A percentile compares a stretch with the other conserved stretches of the same genome.
phyloP scores from a whole-genome alignment of 1,139 yeast species.

The Yamadazyma trypodendri region DNA sequence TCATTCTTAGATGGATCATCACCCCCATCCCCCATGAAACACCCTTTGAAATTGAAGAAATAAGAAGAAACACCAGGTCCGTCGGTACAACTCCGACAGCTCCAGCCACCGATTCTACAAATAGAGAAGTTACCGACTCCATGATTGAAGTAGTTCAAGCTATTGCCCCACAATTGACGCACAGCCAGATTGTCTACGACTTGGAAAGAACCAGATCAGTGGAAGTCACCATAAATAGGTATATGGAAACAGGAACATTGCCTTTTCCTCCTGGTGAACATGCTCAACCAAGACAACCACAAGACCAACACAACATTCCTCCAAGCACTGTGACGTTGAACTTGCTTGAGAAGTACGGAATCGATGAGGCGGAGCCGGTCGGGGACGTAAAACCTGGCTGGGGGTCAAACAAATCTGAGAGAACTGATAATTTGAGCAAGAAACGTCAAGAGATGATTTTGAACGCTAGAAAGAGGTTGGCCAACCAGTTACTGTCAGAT shows the following conservation, averaged over 20 bases:
- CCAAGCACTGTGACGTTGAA: conserved; percentile 21
- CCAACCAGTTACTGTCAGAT: conserved; percentile 32
- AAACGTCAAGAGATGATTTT: conserved; percentile 46
- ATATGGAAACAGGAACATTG: conserved; percentile 59
- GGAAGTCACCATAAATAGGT: conserved; percentile 73
- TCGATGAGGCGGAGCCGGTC: conserved; percentile 15
- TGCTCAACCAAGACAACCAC: conserved; percentile 7
- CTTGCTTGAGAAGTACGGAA: conserved; percentile 39
- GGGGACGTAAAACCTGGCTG: conserved; percentile 11
- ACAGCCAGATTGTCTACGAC: conserved; percentile 68
- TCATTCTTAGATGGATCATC: conserved; percentile 62
- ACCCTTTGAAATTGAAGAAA: conserved; percentile 25
- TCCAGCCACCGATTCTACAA: conserved; percentile 11
- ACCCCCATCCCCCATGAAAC: conserved; percentile 46
- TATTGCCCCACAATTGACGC: conserved; percentile 71
- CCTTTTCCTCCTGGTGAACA: conserved; percentile 61
- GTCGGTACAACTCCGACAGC: conserved; percentile 1
- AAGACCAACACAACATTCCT: conserved; percentile 9
- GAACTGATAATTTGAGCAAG: conserved; percentile 20
- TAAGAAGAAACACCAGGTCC: conserved; percentile 11
- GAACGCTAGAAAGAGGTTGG: conserved; percentile 43
- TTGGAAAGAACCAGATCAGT: conserved; percentile 73
- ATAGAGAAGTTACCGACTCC: conserved; percentile 66
- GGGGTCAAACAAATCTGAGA: conserved; percentile 21
- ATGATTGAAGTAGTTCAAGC: conserved; percentile 89